Percentiles rank a stretch among this genome's conserved stretches.
These are phyloP conservation scores for Collybiopsis confluens DNA, from an alignment of 768 basidiomycete species.

Conservation along the genomic window DNA sequence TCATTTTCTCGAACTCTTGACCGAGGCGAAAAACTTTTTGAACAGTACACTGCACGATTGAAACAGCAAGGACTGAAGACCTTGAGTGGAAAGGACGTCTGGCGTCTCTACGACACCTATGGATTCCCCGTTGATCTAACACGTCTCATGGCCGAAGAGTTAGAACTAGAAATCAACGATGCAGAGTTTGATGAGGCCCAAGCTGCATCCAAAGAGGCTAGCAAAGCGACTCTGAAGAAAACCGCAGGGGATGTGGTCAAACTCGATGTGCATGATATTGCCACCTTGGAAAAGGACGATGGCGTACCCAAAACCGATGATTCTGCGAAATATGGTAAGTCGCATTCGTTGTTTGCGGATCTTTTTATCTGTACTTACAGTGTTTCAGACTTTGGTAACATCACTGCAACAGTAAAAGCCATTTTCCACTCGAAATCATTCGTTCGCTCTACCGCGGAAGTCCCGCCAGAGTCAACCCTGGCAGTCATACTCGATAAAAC, in stretches of 20 bases:
- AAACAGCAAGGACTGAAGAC: constrained; percentile 55
- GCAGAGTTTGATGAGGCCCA: constrained; percentile 88
- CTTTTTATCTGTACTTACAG: background rate
- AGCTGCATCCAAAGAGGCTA: constrained; percentile 83
- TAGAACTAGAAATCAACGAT: constrained; percentile 80
- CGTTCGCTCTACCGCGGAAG: constrained; percentile 55
- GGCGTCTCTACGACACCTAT: constrained; percentile 96
- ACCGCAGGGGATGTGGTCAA: constrained; percentile 68
- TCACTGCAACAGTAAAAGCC: constrained; percentile 70
- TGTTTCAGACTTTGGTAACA: constrained; percentile 66
- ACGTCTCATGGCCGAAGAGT: constrained; percentile 94
- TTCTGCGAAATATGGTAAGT: constrained; percentile 83
- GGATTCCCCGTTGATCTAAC: constrained; percentile 98
- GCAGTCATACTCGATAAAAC: constrained; percentile 89
- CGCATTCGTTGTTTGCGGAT: background rate
- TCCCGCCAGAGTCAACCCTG: constrained; percentile 66
- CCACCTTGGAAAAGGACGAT: constrained; percentile 72
- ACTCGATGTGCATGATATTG: constrained; percentile 94
- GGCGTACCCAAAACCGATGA: constrained; percentile 90
- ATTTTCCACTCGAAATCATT: constrained; percentile 84
- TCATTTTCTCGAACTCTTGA: constrained; percentile 97
- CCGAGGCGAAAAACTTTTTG: constrained; percentile 94
- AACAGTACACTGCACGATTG: constrained; percentile 74
- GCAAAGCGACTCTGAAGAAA: constrained; percentile 78
- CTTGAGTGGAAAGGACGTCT: constrained; percentile 89